A percentile compares a stretch with the other conserved stretches of the same genome.
Evolutionary conservation across 208 protist genomes (phyloP).

Genomic region (Phytomonas serpens): DNA sequence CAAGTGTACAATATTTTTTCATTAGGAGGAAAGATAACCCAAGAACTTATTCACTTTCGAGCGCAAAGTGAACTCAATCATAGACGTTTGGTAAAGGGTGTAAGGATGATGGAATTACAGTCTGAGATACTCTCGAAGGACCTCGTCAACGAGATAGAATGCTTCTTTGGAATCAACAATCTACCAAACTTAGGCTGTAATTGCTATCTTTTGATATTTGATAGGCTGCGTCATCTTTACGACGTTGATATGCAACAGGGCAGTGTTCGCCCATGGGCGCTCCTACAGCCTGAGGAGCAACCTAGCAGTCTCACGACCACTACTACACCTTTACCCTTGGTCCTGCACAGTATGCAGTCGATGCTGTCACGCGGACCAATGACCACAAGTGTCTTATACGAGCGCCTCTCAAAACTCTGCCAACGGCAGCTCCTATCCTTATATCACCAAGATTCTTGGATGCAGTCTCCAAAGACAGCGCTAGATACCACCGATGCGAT

Average conservation of each 20-base stretch:
- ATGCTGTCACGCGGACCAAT: slow-evolving; percentile 25
- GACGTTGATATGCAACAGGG: slow-evolving; percentile 49
- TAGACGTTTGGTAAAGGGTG: slow-evolving; percentile 13
- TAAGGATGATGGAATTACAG: slow-evolving; percentile 29
- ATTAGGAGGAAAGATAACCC: slow-evolving; percentile 9
- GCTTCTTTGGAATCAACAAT: slow-evolving; percentile 18
- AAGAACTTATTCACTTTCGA: slow-evolving; percentile 9
- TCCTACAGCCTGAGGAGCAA: slow-evolving; percentile 36
- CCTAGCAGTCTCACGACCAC: slow-evolving; percentile 72
- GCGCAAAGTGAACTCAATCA: slow-evolving; percentile 1
- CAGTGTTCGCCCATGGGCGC: slow-evolving; percentile 53
- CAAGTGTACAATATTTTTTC: slow-evolving; percentile 13
- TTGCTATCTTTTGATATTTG: slow-evolving; percentile 49
- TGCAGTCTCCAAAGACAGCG: background rate
- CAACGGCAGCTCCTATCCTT: slow-evolving; percentile 29
- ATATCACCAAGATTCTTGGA: slow-evolving; percentile 6
- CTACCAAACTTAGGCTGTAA: background rate
- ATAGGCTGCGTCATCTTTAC: slow-evolving; percentile 77
- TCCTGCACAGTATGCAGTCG: slow-evolving; percentile 28
- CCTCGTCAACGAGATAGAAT: slow-evolving; percentile 26
- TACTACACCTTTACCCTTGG: slow-evolving; percentile 61
- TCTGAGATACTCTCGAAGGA: slow-evolving; percentile 23
- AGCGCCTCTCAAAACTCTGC: slow-evolving; percentile 15
- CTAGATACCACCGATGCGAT: background rate
- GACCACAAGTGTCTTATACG: slow-evolving; percentile 23